Evolutionary conservation across 2,329 filamentous ascomycete genomes (phyloP).

Genomic region (Neurospora sp.): DNA sequence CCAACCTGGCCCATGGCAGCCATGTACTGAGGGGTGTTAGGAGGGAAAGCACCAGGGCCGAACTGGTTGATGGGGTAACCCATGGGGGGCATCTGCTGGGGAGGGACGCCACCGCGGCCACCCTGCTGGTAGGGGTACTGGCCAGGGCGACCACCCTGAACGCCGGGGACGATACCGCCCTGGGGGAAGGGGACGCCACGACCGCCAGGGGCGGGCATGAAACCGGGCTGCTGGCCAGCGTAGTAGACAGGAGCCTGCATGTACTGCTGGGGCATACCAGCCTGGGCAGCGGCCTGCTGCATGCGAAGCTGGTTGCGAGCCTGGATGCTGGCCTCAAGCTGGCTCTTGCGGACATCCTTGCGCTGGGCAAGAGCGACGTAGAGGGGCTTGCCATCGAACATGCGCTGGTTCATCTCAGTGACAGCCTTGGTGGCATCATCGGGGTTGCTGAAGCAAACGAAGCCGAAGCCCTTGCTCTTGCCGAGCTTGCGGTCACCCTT

Average conservation of each 20-base stretch:
- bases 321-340: constrained; percentile 98
- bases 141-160: constrained; percentile 72
- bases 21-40: constrained; percentile 69
- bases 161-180: constrained; percentile 54
- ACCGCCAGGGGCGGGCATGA: constrained; percentile 51
- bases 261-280: constrained; percentile 78
- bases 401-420: constrained; percentile 99
- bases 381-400: constrained; percentile 92
- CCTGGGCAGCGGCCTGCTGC: constrained; percentile 90
- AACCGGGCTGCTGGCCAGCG: constrained; percentile 66
- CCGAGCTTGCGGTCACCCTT: constrained; percentile 64
- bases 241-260: constrained; percentile 93
- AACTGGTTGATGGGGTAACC: constrained; percentile 77
- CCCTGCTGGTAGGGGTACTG: constrained; percentile 81
- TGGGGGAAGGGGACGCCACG: constrained; percentile 60
- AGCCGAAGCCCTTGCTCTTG: constrained; percentile 99
- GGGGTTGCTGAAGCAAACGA: constrained; percentile 99
- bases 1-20: constrained; percentile 71
- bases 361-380: constrained; percentile 97
- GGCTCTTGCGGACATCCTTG: constrained; percentile 98
- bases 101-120: constrained; percentile 72
- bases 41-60: constrained; percentile 67
- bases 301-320: constrained; percentile 97
- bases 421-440: constrained; percentile 99
- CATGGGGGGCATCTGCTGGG: constrained; percentile 79